Base-by-base conservation (phyloP, 2,329 filamentous ascomycete species). In the Cladosporium sp. region DNA sequence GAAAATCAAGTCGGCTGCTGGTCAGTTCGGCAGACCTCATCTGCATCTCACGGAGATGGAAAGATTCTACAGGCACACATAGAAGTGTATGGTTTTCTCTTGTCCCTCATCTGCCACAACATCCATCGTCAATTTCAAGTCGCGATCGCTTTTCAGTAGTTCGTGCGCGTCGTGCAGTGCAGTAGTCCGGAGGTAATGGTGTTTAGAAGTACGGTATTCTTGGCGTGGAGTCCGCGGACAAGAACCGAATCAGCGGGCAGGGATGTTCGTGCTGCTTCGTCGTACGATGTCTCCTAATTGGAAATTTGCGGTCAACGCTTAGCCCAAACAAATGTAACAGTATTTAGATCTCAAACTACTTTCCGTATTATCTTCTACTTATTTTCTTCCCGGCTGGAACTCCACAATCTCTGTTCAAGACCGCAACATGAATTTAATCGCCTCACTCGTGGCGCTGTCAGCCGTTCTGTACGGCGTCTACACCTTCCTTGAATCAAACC, bases 401-500 rank as follows among this genome's bases (percentile, higher is more conserved):
- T 19, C 28, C 7, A 36, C 22, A 34, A 50, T 9, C 9, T 34
- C 8, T 14, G 19, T 14, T 25, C 59, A 78, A 75, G 62, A 43
- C 40, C 40, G n/a, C n/a, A 56, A 8, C 17, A 56, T 56, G 54
- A 56, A 56, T 15, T 70, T 82, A 64, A 67, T 86, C 62, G 80
- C 80, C 51, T 66, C 85, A 56, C 65, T 85, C 49, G 73, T 85
- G 54, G 69, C 86, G 50, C 66, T 86, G 47, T 72, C 84, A 59
- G 84, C 80, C 58, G 67, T 85, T 62, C 70, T 87, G 56, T 75
- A 80, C 12, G 79, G 81, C 7, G 65, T 85, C 57, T 76, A 81
- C 66, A 82, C 82, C 73, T 66, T 81, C 60, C 71, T 85, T 40
- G 84, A 88, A 72, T 77, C 80, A 66, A 82, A 83, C 30, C 63